phyloP scores from a whole-genome alignment of 768 basidiomycete genomes.

The Gautieria morchelliformis region DNA sequence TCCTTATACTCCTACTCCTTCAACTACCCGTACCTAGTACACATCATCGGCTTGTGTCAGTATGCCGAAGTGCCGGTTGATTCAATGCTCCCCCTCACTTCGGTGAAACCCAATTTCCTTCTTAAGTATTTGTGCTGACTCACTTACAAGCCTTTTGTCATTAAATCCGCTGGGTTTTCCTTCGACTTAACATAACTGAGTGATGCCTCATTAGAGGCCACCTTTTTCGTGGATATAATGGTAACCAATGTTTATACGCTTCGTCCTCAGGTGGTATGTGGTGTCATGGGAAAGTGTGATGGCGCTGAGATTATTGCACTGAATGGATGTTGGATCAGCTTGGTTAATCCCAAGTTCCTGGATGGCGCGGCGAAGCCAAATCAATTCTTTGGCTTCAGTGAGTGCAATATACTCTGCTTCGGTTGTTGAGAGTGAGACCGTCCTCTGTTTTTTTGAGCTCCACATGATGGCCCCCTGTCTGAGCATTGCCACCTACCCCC shows the following conservation, averaged over 20 bases:
- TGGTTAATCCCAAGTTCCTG: conserved; percentile 8
- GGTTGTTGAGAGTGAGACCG: conserved; percentile 8
- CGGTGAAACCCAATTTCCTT: neutral
- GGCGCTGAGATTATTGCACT: conserved; percentile 20
- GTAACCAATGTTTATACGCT: conserved; percentile 34
- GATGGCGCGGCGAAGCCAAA: conserved; percentile 11
- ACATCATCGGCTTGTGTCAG: too few relatives aligned
- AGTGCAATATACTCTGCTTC: conserved; percentile 20
- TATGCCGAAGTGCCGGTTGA: too few relatives aligned
- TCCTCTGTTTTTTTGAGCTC: conserved; percentile 8
- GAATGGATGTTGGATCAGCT: conserved; percentile 6
- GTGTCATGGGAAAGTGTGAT: conserved; percentile 23
- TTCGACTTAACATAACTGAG: conserved; percentile 23
- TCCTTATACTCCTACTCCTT: too few relatives aligned
- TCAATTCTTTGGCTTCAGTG: conserved; percentile 10
- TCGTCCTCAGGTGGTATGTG: conserved; percentile 25
- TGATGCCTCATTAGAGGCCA: conserved; percentile 18
- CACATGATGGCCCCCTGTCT: neutral
- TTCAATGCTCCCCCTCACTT: neutral
- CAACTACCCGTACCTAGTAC: too few relatives aligned
- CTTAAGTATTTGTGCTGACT: neutral
- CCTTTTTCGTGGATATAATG: conserved; percentile 29
- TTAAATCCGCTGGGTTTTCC: conserved; percentile 28
- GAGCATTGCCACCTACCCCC: conserved; percentile 14
- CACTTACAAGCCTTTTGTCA: conserved; percentile 25